Evolutionary conservation across 2,329 filamentous ascomycete species (phyloP).

Genomic region (Teratosphaeria gauchensis): DNA sequence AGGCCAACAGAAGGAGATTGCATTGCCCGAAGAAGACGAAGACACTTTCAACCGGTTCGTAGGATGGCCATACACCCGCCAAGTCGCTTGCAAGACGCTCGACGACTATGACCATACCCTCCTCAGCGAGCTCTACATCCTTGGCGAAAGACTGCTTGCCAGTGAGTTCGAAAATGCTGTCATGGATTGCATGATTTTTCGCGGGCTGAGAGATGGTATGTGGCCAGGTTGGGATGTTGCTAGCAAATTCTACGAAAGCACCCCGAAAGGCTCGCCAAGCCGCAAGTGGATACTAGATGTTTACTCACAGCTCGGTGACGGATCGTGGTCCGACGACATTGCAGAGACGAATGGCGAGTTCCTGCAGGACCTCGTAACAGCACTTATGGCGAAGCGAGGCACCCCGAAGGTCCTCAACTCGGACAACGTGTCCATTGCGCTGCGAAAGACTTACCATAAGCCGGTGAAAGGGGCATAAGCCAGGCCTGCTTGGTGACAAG

Average conservation of each 20-base stretch:
- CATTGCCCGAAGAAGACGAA: slow-evolving; percentile 4
- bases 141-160: neutral
- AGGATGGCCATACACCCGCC: slow-evolving; percentile 7
- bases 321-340: too few species aligned
- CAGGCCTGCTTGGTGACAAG: too few species aligned
- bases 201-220: neutral
- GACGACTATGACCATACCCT: too few species aligned
- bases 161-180: neutral
- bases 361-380: neutral
- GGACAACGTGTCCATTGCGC: too few species aligned
- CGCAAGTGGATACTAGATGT: too few species aligned
- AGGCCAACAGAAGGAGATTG: neutral
- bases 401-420: neutral
- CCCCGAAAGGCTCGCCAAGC: too few species aligned
- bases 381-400: neutral
- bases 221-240: too few species aligned
- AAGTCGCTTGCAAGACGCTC: neutral
- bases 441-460: too few species aligned
- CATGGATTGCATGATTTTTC: neutral
- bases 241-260: too few species aligned
- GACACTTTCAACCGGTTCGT: slow-evolving; percentile 5
- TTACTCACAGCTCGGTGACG: too few species aligned
- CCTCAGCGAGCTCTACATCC: neutral
- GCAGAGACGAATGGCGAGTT: neutral
- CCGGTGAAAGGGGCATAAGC: too few species aligned